phyloP scores from a whole-genome alignment of 2,329 filamentous ascomycete species.

The Aspergillus fructus region DNA sequence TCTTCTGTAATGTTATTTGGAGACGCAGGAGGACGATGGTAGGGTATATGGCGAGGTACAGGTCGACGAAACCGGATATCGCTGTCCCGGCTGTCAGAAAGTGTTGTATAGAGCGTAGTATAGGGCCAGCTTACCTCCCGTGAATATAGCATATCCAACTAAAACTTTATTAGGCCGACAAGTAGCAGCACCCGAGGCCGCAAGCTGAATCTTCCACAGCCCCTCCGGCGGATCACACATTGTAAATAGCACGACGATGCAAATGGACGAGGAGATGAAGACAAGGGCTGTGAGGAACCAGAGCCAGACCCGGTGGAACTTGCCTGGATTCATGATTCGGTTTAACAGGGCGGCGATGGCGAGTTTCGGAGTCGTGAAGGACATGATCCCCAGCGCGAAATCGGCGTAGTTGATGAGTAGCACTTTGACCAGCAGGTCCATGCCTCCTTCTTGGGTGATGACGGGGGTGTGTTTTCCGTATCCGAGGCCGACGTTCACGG shows the following conservation, averaged over 20 bases:
- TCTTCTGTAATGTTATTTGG: conserved; percentile 32
- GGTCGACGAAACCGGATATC: conserved; percentile 31
- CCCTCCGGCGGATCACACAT: conserved; percentile 43
- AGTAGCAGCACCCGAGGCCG: conserved; percentile 24
- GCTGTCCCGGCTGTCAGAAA: conserved; percentile 14
- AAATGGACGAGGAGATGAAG: conserved; percentile 32
- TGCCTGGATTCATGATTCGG: conserved; percentile 27
- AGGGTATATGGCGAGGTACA: conserved; percentile 36
- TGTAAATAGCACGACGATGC: conserved; percentile 43
- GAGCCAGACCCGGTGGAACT: conserved; percentile 18
- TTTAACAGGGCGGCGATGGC: conserved; percentile 28
- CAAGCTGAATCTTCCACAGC: conserved; percentile 37
- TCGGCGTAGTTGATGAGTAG: conserved; percentile 24
- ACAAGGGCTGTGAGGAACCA: conserved; percentile 33
- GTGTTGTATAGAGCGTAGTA: no score
- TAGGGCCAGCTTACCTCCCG: conserved; percentile 32
- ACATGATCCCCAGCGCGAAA: conserved; percentile 30
- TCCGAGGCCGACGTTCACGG: conserved; percentile 36
- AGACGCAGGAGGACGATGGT: conserved; percentile 30
- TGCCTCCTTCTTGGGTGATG: conserved; percentile 25
- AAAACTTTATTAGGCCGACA: conserved; percentile 40
- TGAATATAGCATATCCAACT: conserved; percentile 43
- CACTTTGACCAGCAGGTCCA: background rate
- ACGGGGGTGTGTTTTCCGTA: conserved; percentile 41
- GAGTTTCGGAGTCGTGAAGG: conserved; percentile 30